Conservation (phyloP, 2,329 filamentous ascomycete species). For the Madurella fahalii region DNA sequence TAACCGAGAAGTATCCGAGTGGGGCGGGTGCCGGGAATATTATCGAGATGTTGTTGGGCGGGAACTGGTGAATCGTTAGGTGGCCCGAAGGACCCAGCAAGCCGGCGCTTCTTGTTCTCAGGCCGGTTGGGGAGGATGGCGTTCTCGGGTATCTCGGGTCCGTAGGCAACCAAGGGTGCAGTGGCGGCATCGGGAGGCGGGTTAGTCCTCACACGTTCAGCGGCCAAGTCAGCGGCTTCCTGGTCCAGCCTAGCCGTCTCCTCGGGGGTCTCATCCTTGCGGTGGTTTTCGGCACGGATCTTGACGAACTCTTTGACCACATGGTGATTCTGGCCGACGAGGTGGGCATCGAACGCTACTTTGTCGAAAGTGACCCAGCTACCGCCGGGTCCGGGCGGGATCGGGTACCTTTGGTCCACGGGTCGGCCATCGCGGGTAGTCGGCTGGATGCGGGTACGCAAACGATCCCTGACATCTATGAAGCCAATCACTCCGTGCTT, state of each 20-base stretch:
- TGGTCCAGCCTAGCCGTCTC: slow-evolving; percentile 38
- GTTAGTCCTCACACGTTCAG: slow-evolving; percentile 40
- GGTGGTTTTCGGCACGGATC: slow-evolving; percentile 40
- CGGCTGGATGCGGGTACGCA: slow-evolving; percentile 55
- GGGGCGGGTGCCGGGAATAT: slow-evolving; percentile 50
- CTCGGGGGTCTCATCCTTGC: slow-evolving; percentile 35
- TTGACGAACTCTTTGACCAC: slow-evolving; percentile 62
- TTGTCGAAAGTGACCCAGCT: slow-evolving; percentile 63
- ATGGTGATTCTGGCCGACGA: slow-evolving; percentile 51
- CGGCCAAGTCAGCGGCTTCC: slow-evolving; percentile 45
- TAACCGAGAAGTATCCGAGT: slow-evolving; percentile 56
- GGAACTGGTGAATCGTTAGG: slow-evolving; percentile 7
- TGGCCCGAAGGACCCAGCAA: slow-evolving; percentile 28
- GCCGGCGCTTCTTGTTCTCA: slow-evolving; percentile 46
- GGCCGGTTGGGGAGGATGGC: slow-evolving; percentile 32
- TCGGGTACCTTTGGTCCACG: slow-evolving; percentile 43
- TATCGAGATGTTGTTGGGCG: slow-evolving; percentile 31
- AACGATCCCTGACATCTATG: slow-evolving; percentile 56
- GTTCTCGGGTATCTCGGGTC: slow-evolving; percentile 45
- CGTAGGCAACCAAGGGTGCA: slow-evolving; percentile 47
- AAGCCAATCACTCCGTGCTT: slow-evolving; percentile 61
- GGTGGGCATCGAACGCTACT: slow-evolving; percentile 54
- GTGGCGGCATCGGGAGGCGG: slow-evolving; percentile 41
- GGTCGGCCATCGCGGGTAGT: slow-evolving; percentile 45
- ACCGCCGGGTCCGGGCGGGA: slow-evolving; percentile 56